Evolutionary conservation across 176 grass and related monocot genomes (phyloP).

Genomic region (Oryza rufipogon): DNA sequence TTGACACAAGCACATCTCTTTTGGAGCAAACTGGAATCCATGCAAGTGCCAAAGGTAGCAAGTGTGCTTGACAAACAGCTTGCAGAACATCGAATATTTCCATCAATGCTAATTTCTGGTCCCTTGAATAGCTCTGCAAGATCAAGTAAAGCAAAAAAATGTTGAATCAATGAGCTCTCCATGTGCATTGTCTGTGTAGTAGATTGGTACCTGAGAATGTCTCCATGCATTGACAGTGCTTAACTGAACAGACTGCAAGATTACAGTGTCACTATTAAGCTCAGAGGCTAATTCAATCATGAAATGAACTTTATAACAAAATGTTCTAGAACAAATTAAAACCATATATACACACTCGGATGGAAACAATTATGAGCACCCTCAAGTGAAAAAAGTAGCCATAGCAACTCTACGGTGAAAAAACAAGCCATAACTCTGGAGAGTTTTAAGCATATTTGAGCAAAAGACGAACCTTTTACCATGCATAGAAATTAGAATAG

Average conservation of each 20-base stretch:
- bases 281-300: background rate
- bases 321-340: background rate
- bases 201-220: conserved; percentile 27
- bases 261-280: conserved; percentile 16
- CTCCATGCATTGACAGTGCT: conserved; percentile 23
- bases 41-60: conserved; percentile 76
- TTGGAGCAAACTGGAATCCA: conserved; percentile 55
- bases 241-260: conserved; percentile 44
- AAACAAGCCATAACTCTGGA: background rate
- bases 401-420: background rate
- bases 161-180: background rate
- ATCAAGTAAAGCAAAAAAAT: background rate
- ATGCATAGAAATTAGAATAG: background rate
- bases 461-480: background rate
- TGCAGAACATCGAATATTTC: conserved; percentile 70
- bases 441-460: background rate
- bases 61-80: conserved; percentile 60
- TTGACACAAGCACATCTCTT: conserved; percentile 7
- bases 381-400: background rate
- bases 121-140: conserved; percentile 31
- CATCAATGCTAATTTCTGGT: conserved; percentile 55
- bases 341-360: background rate
- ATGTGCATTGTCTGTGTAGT: background rate
- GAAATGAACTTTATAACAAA: background rate
- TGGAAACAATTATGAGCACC: background rate